A percentile compares a stretch with the other conserved stretches of the same genome.
These are phyloP conservation scores for Aspergillus calidoustus DNA, from an alignment of 2,329 filamentous ascomycete genomes.

Conservation along the genomic window DNA sequence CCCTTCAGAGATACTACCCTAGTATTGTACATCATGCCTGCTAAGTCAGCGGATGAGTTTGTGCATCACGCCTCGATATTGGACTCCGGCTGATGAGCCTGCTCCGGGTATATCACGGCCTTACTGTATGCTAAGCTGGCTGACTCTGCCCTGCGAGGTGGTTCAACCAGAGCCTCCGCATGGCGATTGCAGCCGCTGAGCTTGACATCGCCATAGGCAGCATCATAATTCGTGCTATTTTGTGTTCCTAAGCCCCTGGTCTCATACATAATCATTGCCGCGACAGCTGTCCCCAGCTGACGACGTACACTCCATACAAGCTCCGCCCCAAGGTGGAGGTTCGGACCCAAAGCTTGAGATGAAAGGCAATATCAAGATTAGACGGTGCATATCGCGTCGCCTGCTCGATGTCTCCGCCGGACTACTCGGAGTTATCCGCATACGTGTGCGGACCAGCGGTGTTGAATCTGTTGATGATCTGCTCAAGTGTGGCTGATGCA, in stretches of 20 bases:
- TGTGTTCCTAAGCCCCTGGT: conserved; percentile 1
- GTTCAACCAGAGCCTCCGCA: neutral
- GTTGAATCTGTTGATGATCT: neutral
- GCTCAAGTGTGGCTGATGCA: conserved; percentile 11
- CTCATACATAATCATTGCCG: neutral
- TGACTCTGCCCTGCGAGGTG: conserved; percentile 2
- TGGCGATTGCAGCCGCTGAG: neutral
- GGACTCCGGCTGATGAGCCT: neutral
- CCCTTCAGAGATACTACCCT: neutral
- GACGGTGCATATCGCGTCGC: neutral
- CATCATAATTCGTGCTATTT: conserved; percentile 15
- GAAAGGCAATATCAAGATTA: neutral
- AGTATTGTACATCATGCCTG: neutral
- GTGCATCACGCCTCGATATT: neutral
- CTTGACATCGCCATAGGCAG: conserved; percentile 8
- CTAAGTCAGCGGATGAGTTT: neutral
- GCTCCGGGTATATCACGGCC: neutral
- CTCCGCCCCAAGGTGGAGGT: conserved; percentile 21
- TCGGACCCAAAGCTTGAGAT: neutral
- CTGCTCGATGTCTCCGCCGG: neutral
- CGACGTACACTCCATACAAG: conserved; percentile 10
- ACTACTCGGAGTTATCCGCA: conserved; percentile 5
- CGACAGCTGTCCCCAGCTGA: conserved; percentile 12
- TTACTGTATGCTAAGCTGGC: neutral
- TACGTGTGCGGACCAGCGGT: neutral